phyloP scores from a whole-genome alignment of 768 basidiomycete species.

The Leccinum fibrillosum region DNA sequence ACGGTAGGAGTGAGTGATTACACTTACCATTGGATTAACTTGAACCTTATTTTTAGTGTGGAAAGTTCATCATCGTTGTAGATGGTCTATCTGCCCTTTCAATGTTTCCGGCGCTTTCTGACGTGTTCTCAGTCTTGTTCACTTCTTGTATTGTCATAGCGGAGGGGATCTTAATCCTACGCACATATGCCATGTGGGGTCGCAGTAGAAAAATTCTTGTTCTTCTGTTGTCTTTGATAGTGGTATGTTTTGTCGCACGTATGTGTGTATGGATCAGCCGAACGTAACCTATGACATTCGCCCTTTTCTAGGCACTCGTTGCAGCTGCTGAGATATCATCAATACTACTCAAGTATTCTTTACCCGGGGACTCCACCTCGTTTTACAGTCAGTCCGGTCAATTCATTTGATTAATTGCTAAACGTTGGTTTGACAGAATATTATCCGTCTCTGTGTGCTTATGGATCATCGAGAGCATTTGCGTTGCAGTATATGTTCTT shows the following conservation, averaged over 20 bases:
- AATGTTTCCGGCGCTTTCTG: not conserved
- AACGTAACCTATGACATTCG: not conserved
- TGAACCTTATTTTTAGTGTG: conserved; percentile 14
- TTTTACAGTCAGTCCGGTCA: no score
- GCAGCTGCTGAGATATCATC: not conserved
- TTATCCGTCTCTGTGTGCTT: conserved; percentile 17
- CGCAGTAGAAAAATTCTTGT: conserved; percentile 14
- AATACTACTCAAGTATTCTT: not conserved
- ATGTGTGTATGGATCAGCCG: no score
- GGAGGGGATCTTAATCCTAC: conserved; percentile 8
- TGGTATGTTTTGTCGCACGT: conserved; percentile 4
- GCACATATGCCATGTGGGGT: conserved; percentile 28
- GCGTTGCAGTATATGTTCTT: conserved; percentile 14
- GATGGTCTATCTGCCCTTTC: conserved; percentile 7
- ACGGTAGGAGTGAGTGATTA: conserved; percentile 1
- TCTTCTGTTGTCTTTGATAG: conserved; percentile 19
- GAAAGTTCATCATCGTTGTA: not conserved
- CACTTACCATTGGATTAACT: not conserved
- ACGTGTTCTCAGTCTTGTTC: conserved; percentile 12
- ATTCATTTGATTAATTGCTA: not conserved
- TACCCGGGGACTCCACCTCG: no score
- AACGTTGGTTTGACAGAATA: conserved; percentile 8
- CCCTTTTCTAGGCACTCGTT: conserved; percentile 12
- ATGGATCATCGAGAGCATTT: conserved; percentile 14
- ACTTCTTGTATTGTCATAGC: conserved; percentile 9